phyloP scores from a whole-genome alignment of 208 protist genomes.

The Acanthamoeba lenticulata region DNA sequence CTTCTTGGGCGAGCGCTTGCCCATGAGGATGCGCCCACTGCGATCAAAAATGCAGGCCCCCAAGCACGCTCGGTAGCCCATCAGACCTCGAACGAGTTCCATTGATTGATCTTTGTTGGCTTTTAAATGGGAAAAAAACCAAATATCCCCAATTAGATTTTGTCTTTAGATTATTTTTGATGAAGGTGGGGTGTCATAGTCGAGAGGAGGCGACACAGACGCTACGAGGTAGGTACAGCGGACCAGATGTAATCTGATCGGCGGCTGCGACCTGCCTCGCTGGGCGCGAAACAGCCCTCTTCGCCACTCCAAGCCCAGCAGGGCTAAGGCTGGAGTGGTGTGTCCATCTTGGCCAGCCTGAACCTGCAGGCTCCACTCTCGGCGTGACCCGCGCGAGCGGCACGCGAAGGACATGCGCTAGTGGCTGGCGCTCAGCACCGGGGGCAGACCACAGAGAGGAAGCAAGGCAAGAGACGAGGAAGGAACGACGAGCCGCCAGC shows the following conservation, averaged over 20 bases:
- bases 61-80: background rate
- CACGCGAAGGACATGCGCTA: no score
- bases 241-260: no score
- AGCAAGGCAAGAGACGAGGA: background rate
- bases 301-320: background rate
- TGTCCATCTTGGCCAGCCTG: no score
- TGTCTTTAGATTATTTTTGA: background rate
- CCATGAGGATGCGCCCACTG: background rate
- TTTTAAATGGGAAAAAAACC: no score
- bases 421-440: background rate
- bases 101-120: background rate
- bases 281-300: conserved; percentile 24
- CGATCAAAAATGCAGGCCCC: background rate
- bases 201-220: conserved; percentile 25
- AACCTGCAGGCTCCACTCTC: background rate
- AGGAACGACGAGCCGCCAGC: background rate
- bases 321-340: background rate
- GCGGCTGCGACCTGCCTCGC: no score
- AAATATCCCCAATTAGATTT: no score
- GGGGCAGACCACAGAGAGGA: background rate
- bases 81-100: background rate
- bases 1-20: background rate
- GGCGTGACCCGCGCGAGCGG: background rate
- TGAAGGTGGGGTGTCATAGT: conserved; percentile 6
- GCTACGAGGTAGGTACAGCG: background rate